Percentiles rank a stretch among this genome's conserved stretches.
Conservation (phyloP, 305 asterid genomes). For the Ajuga reptans region DNA sequence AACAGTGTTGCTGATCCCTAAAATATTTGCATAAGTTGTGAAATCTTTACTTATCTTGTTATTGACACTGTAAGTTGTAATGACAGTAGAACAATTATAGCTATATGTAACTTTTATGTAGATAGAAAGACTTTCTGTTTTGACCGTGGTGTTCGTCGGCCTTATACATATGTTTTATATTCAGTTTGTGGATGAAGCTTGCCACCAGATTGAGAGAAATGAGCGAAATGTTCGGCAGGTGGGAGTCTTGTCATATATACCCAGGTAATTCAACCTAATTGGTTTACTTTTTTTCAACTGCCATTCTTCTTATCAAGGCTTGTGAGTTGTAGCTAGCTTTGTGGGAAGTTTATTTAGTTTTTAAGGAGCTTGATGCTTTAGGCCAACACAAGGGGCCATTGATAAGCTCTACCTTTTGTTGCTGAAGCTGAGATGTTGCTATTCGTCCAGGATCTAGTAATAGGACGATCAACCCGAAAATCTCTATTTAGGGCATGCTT, state of each 20-base stretch:
- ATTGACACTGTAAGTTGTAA: neutral
- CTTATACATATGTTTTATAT: conserved; percentile 18
- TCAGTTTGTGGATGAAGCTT: conserved; percentile 98
- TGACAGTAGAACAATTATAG: neutral
- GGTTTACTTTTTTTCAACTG: neutral
- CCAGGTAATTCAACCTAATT: conserved; percentile 47
- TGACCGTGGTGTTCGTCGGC: conserved; percentile 19
- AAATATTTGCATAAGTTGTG: conserved; percentile 2
- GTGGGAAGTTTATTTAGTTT: conserved; percentile 1
- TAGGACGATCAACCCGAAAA: too few species aligned
- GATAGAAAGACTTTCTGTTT: conserved; percentile 3
- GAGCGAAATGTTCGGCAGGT: conserved; percentile 85
- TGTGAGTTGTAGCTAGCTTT: neutral
- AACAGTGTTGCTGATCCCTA: neutral
- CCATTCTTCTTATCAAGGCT: conserved; percentile 10
- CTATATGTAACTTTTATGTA: conserved; percentile 1
- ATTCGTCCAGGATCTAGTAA: too few species aligned
- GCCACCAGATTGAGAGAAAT: conserved; percentile 94
- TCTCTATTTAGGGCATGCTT: neutral
- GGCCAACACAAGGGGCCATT: neutral
- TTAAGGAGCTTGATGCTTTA: neutral
- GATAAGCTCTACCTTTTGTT: neutral
- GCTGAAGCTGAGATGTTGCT: neutral
- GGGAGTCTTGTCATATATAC: conserved; percentile 85
- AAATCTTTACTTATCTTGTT: neutral